Base-by-base conservation (phyloP, 352 stramenopile genomes). In the Poterioochromonas sp. region DNA sequence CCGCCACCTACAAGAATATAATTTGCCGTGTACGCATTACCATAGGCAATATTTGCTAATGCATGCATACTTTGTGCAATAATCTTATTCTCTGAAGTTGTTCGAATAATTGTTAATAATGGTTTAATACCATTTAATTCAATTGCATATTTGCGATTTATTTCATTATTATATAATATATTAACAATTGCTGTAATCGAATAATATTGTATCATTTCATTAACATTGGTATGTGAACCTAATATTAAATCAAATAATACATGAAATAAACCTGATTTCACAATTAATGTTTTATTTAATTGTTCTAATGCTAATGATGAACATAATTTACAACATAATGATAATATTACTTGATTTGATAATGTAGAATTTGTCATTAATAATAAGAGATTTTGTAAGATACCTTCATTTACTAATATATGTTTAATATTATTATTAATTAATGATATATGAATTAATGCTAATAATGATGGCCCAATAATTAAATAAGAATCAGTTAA, bases 81-180 rank as follows among this genome's bases (percentile, higher is more conserved):
- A 5, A 71, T 12, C 8, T 29, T 15, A n/a, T 71, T 29, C 3
- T 41, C 2, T 12, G n/a, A 44, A 71, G 8, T 29, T 22, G 11
- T 71, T 15, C 39, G 62, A 5, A 71, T 12, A 12, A 71, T 44
- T 26, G 15, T 15, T 29, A 71, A 47, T 32, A 71, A 8, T 29
- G 62, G 62, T 71, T 71, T 71, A 29, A 71, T 29, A 8, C 34
- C 39, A 41, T 71, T 12, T 8, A 71, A 29, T 44, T 71, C 62
- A 41, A 71, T 43, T 29, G 62, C 15, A 22, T 43, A 44, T 43
- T 8, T 41, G 39, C 62, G 15, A 43, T 44, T 71, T 12, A 29
- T 29, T 32, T 71, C 62, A 71, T 5, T 44, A 8, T 47, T 11
- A 44, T 71, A 29, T 3, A 44, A 3, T 41, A 71, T 20, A 44